These are phyloP conservation scores for Ophiostoma fasciatum DNA, from an alignment of 2,329 filamentous ascomycete genomes.

Conservation along the genomic window DNA sequence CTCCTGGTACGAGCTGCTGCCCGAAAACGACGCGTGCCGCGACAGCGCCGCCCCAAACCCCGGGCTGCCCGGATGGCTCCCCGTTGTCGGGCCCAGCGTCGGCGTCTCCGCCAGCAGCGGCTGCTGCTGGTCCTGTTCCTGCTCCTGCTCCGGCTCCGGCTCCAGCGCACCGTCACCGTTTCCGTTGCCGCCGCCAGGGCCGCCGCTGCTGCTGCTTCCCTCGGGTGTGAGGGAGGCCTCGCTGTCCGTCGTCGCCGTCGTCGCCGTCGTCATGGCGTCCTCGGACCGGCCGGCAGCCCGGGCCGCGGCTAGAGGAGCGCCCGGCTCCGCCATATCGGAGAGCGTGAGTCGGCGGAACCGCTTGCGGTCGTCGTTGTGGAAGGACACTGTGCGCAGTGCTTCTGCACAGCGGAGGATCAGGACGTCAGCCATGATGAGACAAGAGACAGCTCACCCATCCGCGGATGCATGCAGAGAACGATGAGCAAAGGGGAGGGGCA, in stretches of 20 bases:
- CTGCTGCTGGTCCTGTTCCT: too few relatives aligned
- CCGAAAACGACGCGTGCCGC: constrained; percentile 68
- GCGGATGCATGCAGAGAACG: too few relatives aligned
- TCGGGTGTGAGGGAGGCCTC: constrained; percentile 28
- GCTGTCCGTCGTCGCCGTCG: too few relatives aligned
- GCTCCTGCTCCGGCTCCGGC: constrained; percentile 30
- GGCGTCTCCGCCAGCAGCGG: constrained; percentile 35
- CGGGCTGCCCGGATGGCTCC: constrained; percentile 7
- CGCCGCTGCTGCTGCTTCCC: constrained; percentile 17
- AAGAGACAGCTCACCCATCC: too few relatives aligned
- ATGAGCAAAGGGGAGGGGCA: too few relatives aligned
- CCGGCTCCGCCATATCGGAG: constrained; percentile 28
- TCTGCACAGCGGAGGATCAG: constrained; percentile 26
- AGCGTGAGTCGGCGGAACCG: constrained; percentile 21
- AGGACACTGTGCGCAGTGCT: constrained; percentile 25
- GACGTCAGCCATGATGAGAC: constrained; percentile 24
- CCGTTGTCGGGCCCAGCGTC: constrained; percentile 27
- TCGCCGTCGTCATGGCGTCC: constrained; percentile 18
- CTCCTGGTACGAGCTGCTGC: constrained; percentile 71
- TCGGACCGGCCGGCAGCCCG: too few relatives aligned
- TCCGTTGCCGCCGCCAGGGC: neutral
- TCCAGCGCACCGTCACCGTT: constrained; percentile 19
- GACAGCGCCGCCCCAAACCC: constrained; percentile 34
- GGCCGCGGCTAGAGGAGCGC: too few relatives aligned
- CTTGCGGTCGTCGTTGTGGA: constrained; percentile 23